Evolutionary conservation across 768 basidiomycete genomes (phyloP).

Genomic region (Polyporus arcularius): DNA sequence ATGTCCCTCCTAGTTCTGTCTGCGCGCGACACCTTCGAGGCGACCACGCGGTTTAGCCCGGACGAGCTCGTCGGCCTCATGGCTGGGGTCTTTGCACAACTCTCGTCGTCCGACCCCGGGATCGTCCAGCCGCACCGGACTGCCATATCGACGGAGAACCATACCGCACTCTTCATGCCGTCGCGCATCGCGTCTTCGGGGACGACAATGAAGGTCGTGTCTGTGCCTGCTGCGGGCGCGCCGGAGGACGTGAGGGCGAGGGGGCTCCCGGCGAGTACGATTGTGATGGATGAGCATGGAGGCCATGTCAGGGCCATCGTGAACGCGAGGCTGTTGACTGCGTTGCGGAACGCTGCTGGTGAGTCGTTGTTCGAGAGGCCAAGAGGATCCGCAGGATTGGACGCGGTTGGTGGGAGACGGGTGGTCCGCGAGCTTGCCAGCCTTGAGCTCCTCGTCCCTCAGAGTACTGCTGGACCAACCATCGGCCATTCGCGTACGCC

Average conservation of each 20-base stretch:
- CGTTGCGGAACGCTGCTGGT: slow-evolving; percentile 84
- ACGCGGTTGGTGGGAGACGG: no score
- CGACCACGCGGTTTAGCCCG: slow-evolving; percentile 48
- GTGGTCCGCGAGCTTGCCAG: no score
- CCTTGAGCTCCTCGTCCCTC: no score
- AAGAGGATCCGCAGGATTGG: neutral
- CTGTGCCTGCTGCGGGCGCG: slow-evolving; percentile 52
- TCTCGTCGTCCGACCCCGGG: slow-evolving; percentile 33
- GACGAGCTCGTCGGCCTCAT: slow-evolving; percentile 54
- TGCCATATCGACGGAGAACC: slow-evolving; percentile 49
- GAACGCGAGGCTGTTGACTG: slow-evolving; percentile 78
- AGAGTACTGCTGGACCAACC: no score
- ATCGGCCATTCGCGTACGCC: no score
- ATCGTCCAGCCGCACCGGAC: slow-evolving; percentile 56
- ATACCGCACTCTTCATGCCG: slow-evolving; percentile 84
- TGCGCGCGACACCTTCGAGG: slow-evolving; percentile 52
- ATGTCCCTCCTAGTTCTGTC: slow-evolving; percentile 65
- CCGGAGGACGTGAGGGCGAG: slow-evolving; percentile 33
- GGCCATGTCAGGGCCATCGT: slow-evolving; percentile 75
- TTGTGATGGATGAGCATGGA: slow-evolving; percentile 70
- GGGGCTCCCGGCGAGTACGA: slow-evolving; percentile 76
- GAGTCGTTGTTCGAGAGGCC: slow-evolving; percentile 16
- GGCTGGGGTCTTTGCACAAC: slow-evolving; percentile 54
- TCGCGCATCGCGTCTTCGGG: slow-evolving; percentile 54
- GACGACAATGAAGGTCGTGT: slow-evolving; percentile 81